Evolutionary conservation across 306 rosid genomes (phyloP), one percentile per base, ranked within the genome.

Genomic region (Cucurbita maxima): DNA sequence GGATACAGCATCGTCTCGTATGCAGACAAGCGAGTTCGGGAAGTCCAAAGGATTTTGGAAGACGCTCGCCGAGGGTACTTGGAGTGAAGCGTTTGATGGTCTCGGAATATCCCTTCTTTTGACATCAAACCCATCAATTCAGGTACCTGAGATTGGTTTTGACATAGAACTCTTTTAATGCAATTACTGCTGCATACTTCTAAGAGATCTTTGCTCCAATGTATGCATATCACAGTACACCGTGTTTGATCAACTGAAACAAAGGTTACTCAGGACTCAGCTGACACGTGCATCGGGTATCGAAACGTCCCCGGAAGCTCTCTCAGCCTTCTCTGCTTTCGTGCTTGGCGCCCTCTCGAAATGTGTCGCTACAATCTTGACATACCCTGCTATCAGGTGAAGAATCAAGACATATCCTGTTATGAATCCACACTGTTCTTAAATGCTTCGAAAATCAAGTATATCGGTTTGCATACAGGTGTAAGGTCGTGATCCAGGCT

Each of bases 381-480:
- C 98, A 66, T 93, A 93, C 92, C 98, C 98, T 19, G 97, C 98
- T 54, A 88, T 93, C 89, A 93, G 97, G 98, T 93, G 71, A 68
- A 76, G 71, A 25, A n/a, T 79, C 75, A 2, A 1, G 30, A 25
- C 30, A 25, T 25, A 25, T 25, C 30, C 30, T 25, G 30, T 25
- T 38, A 38, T 13, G n/a, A 48, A 13, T 6, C n/a, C 53, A 48
- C 53, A 3, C n/a, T n/a, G 12, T 48, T 48, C 5, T 13, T 48
- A 4, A 50, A 50, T n/a, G 18, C 54, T 0, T 1, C 25, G n/a
- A 71, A n/a, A 64, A 43, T 64, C 12, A 44, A 66, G 5, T 56
- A 68, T 22, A 37, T 48, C 79, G 76, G 57, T 40, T 61, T 79
- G 69, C 11, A 40, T 60, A 76, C 84, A 94, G 97, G 91, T 87